phyloP scores from a whole-genome alignment of 2,329 filamentous ascomycete genomes.

The Penicillium sp. region DNA sequence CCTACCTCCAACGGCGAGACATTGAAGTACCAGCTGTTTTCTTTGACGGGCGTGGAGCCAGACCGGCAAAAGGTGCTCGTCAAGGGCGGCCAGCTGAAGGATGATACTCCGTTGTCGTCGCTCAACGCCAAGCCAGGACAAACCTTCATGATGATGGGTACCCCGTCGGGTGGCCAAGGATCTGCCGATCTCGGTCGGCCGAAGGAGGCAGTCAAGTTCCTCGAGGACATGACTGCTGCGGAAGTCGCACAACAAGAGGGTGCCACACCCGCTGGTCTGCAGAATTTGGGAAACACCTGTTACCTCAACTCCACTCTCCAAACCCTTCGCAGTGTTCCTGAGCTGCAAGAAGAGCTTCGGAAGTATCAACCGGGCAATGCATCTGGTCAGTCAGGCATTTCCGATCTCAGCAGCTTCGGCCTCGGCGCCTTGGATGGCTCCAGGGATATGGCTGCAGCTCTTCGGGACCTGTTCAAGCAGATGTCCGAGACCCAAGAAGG shows the following conservation, averaged over 20 bases:
- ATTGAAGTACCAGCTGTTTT: slow-evolving; percentile 94
- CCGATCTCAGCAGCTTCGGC: slow-evolving; percentile 53
- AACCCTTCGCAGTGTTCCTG: slow-evolving; percentile 80
- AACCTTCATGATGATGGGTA: slow-evolving; percentile 95
- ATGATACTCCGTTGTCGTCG: slow-evolving; percentile 83
- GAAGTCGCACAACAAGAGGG: slow-evolving; percentile 80
- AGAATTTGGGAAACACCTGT: slow-evolving; percentile 96
- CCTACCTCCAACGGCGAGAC: slow-evolving; percentile 79
- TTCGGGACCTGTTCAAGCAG: slow-evolving; percentile 80
- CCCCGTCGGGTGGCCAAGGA: slow-evolving; percentile 65
- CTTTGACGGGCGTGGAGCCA: slow-evolving; percentile 91
- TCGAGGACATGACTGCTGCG: slow-evolving; percentile 97
- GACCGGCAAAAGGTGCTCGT: slow-evolving; percentile 94
- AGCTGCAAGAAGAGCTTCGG: slow-evolving; percentile 76
- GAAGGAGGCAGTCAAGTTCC: slow-evolving; percentile 77
- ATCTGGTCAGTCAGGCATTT: slow-evolving; percentile 35
- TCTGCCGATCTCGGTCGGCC: slow-evolving; percentile 64
- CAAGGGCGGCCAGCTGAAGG: slow-evolving; percentile 91
- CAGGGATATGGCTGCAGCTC: slow-evolving; percentile 70
- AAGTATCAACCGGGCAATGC: slow-evolving; percentile 55
- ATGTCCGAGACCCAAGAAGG: slow-evolving; percentile 88
- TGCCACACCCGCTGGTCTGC: slow-evolving; percentile 80
- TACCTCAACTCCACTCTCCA: slow-evolving; percentile 99
- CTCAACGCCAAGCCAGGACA: slow-evolving; percentile 84
- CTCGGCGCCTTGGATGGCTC: slow-evolving; percentile 59